phyloP scores from a whole-genome alignment of 805 yeast species.

The Metschnikowia rubicola region DNA sequence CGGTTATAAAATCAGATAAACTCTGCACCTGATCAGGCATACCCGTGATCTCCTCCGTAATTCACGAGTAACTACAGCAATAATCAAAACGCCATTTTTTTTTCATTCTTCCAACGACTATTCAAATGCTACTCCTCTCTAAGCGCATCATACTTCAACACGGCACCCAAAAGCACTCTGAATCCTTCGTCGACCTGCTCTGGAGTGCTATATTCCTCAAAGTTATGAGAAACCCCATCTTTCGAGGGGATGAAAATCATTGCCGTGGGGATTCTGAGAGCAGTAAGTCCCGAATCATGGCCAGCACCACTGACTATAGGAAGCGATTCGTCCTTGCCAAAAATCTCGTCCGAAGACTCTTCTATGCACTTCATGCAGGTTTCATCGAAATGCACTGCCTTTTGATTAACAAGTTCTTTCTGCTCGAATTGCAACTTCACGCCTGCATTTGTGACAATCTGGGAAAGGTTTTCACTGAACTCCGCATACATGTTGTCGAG shows the following conservation, averaged over 20 bases:
- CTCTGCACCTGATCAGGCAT: too few species aligned
- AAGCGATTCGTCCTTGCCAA: conserved; percentile 41
- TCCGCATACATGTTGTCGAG: conserved; percentile 37
- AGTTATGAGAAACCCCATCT: conserved; percentile 67
- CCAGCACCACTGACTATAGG: conserved; percentile 68
- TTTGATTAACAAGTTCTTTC: conserved; percentile 46
- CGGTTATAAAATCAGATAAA: too few species aligned
- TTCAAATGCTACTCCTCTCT: neutral
- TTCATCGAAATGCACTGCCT: conserved; percentile 57
- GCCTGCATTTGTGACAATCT: conserved; percentile 31
- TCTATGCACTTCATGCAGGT: conserved; percentile 33
- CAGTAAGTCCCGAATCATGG: conserved; percentile 66
- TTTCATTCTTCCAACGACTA: neutral
- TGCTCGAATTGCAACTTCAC: conserved; percentile 35
- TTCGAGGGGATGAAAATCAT: conserved; percentile 71
- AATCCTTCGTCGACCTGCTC: conserved; percentile 62
- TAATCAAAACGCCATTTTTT: rapidly evolving
- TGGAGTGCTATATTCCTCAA: conserved; percentile 62
- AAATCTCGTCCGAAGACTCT: conserved; percentile 48
- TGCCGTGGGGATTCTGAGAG: conserved; percentile 58
- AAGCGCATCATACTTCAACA: conserved; percentile 29
- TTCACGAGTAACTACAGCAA: neutral
- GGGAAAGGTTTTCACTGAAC: conserved; percentile 33
- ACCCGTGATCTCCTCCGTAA: too few species aligned
- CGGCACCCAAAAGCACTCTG: conserved; percentile 49